Percentiles rank a stretch among this genome's conserved stretches.
phyloP scores from a whole-genome alignment of 345 rosid species.

The Salix udensis region DNA sequence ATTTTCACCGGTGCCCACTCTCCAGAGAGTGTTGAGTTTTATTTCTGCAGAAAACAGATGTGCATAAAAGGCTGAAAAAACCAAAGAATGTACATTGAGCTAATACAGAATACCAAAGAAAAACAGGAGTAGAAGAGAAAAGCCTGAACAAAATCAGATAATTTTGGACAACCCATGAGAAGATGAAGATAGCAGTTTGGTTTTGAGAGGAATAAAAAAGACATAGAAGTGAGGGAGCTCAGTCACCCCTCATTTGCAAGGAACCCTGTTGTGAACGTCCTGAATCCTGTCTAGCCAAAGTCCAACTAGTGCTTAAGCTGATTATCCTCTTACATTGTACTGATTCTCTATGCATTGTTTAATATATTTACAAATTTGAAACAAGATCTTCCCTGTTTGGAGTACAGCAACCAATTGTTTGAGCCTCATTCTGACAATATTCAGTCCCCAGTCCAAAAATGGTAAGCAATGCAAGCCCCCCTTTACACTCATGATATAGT shows the following conservation, averaged over 20 bases:
- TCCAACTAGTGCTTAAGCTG: background rate
- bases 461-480: background rate
- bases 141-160: background rate
- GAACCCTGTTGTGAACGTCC: background rate
- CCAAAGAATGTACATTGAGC: constrained; percentile 5
- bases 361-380: background rate
- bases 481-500: background rate
- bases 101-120: background rate
- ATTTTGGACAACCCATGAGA: background rate
- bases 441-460: background rate
- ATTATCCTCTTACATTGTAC: background rate
- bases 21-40: constrained; percentile 52
- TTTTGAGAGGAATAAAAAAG: background rate
- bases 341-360: background rate
- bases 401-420: background rate
- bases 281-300: background rate
- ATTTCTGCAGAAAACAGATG: constrained; percentile 63
- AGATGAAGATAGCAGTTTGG: background rate
- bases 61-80: constrained; percentile 25
- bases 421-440: background rate
- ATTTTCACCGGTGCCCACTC: constrained; percentile 75
- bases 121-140: background rate
- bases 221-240: background rate
- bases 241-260: background rate
- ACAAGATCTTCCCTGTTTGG: background rate